phyloP scores from a whole-genome alignment of 257 asterid species.

The Leonotis leonurus region DNA sequence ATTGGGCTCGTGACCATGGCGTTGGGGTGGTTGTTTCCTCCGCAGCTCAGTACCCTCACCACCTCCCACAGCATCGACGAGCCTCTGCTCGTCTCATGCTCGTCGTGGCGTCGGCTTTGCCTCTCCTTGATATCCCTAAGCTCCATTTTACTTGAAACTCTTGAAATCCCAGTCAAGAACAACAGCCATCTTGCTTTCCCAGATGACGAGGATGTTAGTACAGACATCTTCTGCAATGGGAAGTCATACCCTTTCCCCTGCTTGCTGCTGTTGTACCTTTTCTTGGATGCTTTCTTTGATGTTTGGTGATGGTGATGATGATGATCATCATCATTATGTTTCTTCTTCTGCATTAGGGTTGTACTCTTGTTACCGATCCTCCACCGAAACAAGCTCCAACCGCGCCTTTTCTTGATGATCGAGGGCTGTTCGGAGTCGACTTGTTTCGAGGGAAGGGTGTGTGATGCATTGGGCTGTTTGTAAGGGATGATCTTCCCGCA shows the following conservation, averaged over 20 bases:
- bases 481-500: slow-evolving; percentile 54
- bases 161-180: slow-evolving; percentile 44
- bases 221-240: slow-evolving; percentile 28
- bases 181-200: slow-evolving; percentile 46
- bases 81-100: slow-evolving; percentile 10
- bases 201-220: slow-evolving; percentile 34
- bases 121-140: slow-evolving; percentile 52
- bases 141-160: slow-evolving; percentile 35
- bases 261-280: slow-evolving; percentile 11
- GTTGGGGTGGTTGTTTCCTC: slow-evolving; percentile 24
- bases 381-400: slow-evolving; percentile 22
- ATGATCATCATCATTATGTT: too few species aligned
- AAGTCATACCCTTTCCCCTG: slow-evolving; percentile 11
- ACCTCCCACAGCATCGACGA: slow-evolving; percentile 38
- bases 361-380: slow-evolving; percentile 10
- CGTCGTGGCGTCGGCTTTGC: slow-evolving; percentile 42
- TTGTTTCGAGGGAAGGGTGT: neutral
- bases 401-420: neutral
- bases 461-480: slow-evolving; percentile 16
- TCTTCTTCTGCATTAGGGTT: neutral
- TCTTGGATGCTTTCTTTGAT: slow-evolving; percentile 9
- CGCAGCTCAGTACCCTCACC: slow-evolving; percentile 57
- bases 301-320: neutral
- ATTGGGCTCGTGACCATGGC: slow-evolving; percentile 23
- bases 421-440: slow-evolving; percentile 10